Evolutionary conservation across 106 monocot species (phyloP), one percentile per base, ranked within the genome.

Genomic region (Agapanthus africanus): DNA sequence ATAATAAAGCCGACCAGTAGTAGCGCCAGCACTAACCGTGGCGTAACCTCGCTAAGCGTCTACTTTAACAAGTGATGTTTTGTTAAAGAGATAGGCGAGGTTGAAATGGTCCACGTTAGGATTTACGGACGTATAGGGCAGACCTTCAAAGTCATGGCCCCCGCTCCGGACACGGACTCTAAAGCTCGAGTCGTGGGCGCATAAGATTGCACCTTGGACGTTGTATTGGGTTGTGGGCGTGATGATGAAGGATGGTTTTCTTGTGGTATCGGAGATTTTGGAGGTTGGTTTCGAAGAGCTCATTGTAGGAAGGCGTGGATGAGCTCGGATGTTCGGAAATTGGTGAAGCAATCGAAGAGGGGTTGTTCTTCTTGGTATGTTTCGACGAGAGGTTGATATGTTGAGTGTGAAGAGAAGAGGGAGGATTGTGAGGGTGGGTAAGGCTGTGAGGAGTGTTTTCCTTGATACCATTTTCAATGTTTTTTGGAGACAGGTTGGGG

Each of bases 1-100:
- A 16, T 88, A 85, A 76, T 85, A 82, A 4, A 84, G 47, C 67
- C 82, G 71, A 18, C 84, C 84, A 0, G 79, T 1, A 9, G 82
- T 85, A 7, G 85, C 71, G 19, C 85, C 85, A 4, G 82, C 39
- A 8, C 73, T 56, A 14, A 88, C 88, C 84, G 81, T 81, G 2
- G 88, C 79, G 11, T 27, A 66, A 27, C 39, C 26, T 3, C 36
- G 4, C 3, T 34, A 28, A 0, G 40, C 4, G 57, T 83, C 67
- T 63, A 63, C 37, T 8, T 23, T 7, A 33, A 88, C 72, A 11
- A n/a, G 26, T 4, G 25, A 83, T 25, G 60, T 38, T 34, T 25
- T 23, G 74, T 82, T 74, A 44, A 80, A 50, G 51, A 84, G 56
- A 18, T 73, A 69, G 22, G 39, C 60, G 32, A 88, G 73, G 63